phyloP scores from a whole-genome alignment of 176 grass and related monocot species.

The Eremochloa ophiuroides region DNA sequence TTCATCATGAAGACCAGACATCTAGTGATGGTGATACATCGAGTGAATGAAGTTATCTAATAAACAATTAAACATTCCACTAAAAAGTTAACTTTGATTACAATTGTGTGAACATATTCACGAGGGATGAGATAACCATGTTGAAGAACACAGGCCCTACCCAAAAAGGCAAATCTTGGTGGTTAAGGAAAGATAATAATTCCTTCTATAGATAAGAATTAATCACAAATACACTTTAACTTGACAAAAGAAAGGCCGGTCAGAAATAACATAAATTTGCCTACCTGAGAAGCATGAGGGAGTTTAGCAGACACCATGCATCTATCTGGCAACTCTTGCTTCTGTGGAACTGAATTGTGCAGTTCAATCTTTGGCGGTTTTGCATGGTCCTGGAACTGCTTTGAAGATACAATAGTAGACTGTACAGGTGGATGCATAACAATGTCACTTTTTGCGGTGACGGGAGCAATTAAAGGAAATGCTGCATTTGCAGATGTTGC shows the following conservation, averaged over 20 bases:
- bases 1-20: not conserved
- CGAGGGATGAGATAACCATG: not conserved
- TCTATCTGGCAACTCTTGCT: conserved; percentile 42
- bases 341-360: conserved; percentile 36
- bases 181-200: not conserved
- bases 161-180: not conserved
- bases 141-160: not conserved
- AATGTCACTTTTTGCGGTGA: conserved; percentile 27
- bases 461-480: conserved; percentile 25
- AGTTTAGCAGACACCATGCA: conserved; percentile 7
- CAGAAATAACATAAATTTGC: not conserved
- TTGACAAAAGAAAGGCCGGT: not conserved
- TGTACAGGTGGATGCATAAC: conserved; percentile 33
- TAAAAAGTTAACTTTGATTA: not conserved
- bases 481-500: conserved; percentile 28
- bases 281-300: conserved; percentile 54
- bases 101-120: not conserved
- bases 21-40: not conserved
- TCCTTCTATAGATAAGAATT: not conserved
- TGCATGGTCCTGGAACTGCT: conserved; percentile 48
- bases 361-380: conserved; percentile 35
- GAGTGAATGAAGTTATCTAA: not conserved
- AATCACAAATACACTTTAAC: not conserved
- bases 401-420: conserved; percentile 39
- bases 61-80: not conserved